Conservation (phyloP, 768 basidiomycete species). For the Mycena epipterygia region DNA sequence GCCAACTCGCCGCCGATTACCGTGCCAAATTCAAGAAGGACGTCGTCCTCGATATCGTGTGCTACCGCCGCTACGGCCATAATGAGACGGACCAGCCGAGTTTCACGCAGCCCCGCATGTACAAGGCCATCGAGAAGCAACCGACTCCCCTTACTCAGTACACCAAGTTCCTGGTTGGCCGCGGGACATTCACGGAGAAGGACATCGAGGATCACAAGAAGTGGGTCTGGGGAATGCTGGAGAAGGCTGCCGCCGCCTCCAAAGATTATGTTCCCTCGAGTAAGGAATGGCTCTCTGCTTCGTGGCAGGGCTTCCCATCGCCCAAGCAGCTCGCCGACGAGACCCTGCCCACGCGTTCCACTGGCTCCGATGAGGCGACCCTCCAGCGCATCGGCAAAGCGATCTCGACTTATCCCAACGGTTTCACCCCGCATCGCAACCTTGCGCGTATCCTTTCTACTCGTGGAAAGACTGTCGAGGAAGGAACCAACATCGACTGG, state of each 20-base stretch:
- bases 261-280: conserved; percentile 96
- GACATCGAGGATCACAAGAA: conserved; percentile 99
- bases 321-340: conserved; percentile 95
- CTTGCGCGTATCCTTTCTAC: conserved; percentile 91
- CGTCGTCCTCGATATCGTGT: conserved; percentile 98
- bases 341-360: conserved; percentile 90
- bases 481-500: conserved; percentile 96
- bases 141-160: conserved; percentile 94
- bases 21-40: conserved; percentile 99
- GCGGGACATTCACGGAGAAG: conserved; percentile 94
- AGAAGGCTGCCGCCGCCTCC: conserved; percentile 92
- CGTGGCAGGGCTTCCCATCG: conserved; percentile 99
- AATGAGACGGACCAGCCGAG: conserved; percentile 99
- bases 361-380: conserved; percentile 81
- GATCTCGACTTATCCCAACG: conserved; percentile 87
- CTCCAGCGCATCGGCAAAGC: conserved; percentile 89
- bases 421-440: conserved; percentile 92
- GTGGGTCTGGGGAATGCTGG: conserved; percentile 99
- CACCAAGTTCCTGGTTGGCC: conserved; percentile 89
- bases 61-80: conserved; percentile 99
- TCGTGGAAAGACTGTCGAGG: conserved; percentile 92
- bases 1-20: conserved; percentile 97
- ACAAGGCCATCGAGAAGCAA: conserved; percentile 95
- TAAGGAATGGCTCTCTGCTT: conserved; percentile 97
- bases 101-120: conserved; percentile 99